These are phyloP conservation scores for Coniferiporia sulphurascens DNA, from an alignment of 1,284 basidiomycete species.

Conservation along the genomic window DNA sequence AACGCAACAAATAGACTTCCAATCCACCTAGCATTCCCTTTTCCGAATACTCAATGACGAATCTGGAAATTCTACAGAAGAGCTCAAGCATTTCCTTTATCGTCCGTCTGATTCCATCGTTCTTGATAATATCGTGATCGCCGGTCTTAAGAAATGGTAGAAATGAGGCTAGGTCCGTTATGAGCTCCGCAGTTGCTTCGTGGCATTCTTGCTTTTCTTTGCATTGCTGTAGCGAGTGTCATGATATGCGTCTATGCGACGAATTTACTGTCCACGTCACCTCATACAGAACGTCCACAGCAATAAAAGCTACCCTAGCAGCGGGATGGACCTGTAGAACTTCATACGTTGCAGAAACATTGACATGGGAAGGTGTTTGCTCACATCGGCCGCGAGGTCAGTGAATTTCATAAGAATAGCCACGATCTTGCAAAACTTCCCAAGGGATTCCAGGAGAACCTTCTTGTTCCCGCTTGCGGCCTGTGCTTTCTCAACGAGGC, in stretches of 20 bases:
- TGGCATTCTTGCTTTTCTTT: neutral
- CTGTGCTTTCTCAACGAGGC: neutral
- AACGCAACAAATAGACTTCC: neutral
- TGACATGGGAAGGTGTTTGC: neutral
- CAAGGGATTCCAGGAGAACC: neutral
- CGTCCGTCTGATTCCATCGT: neutral
- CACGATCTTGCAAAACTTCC: neutral
- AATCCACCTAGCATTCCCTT: neutral
- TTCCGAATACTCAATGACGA: neutral
- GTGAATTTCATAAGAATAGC: neutral
- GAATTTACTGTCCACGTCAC: neutral
- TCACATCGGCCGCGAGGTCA: neutral
- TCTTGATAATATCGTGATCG: neutral
- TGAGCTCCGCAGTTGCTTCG: neutral
- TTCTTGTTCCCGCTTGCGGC: neutral
- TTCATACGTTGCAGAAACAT: neutral
- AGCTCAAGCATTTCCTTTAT: neutral
- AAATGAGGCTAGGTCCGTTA: neutral
- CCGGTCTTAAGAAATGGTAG: neutral
- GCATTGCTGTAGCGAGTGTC: neutral
- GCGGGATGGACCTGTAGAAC: neutral
- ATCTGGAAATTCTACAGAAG: neutral
- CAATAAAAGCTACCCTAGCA: neutral
- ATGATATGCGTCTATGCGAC: too few relatives aligned
- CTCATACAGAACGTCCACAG: neutral